Evolutionary conservation across 352 stramenopile genomes (phyloP), one percentile per base, ranked within the genome.

Genomic region (Pythium utonaiense): DNA sequence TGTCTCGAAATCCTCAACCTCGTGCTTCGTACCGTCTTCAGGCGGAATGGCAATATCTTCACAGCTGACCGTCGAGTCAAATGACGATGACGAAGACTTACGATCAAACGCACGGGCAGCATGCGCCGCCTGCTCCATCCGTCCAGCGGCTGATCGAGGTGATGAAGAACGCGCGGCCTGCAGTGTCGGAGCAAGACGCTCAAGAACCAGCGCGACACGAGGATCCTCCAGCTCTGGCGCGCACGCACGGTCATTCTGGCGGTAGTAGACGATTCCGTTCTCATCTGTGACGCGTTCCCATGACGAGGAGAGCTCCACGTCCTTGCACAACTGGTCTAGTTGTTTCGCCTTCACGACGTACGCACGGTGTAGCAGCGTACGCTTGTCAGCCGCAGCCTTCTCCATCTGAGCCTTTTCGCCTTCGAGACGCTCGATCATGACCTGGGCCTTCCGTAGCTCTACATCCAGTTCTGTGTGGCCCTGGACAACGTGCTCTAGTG

Each of bases 1-100:
- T 3, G 80, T 93, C 25, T 81, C 76, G 42, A 93, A 93, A 59
- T 93, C 83, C 13, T 89, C 68, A 17, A 93, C 85, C 17, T 70
- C 75, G 40, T 93, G 78, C 38, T 80, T 75, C 10, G 52, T 63
- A 6, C 79, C 79, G 50, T 91, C 80, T 48, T 91, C 80, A 0
- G 72, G 75, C 1, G 83, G 80, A 1, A 85, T 62, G 19, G 71
- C 57, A 45, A 73, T 73, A 44, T 78, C 72, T 49, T 75, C 63
- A 45, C 49, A 75, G 31, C 53, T 69, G 8, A 69, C 61, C 10
- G 53, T 73, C 21, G 71, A 71, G 25, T 80, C 70, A 27, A 75
- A 70, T 42, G 76, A 86, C 6, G 73, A 78, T 0, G 74, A 86
- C 1, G 71, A 73, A 21, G 62, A 47, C 49, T 80, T 68, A 1